These are phyloP conservation scores for Poa pratensis DNA, from an alignment of 176 grass and related monocot species.

Conservation along the genomic window DNA sequence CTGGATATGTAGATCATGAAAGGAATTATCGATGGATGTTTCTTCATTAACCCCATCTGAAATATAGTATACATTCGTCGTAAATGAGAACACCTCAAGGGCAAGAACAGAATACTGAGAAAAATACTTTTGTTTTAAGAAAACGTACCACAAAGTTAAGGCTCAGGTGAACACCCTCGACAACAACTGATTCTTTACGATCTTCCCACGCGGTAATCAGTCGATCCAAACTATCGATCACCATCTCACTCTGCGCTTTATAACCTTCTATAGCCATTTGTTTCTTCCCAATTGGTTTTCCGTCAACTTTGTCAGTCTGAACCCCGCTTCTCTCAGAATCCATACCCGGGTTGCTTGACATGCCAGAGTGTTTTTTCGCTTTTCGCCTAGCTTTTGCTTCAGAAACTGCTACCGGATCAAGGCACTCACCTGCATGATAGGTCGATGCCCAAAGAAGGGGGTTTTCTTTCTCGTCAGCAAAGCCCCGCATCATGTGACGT, in stretches of 20 bases:
- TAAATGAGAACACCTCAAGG: not conserved
- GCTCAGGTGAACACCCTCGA: conserved; percentile 95
- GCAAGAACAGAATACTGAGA: not conserved
- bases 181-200: conserved; percentile 81
- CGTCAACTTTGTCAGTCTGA: conserved; percentile 45
- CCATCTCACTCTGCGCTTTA: conserved; percentile 97
- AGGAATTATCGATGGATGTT: conserved; percentile 91
- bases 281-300: conserved; percentile 70
- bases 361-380: conserved; percentile 64
- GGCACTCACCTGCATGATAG: conserved; percentile 92
- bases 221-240: conserved; percentile 91
- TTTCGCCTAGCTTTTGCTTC: conserved; percentile 77
- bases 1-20: conserved; percentile 94
- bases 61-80: not conserved
- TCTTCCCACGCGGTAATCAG: conserved; percentile 89
- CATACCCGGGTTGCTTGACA: conserved; percentile 34
- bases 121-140: conserved; percentile 23
- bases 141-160: conserved; percentile 96
- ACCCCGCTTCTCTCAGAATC: conserved; percentile 43
- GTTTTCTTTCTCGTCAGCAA: conserved; percentile 87
- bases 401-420: conserved; percentile 80
- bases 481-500: conserved; percentile 97
- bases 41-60: conserved; percentile 97
- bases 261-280: conserved; percentile 95
- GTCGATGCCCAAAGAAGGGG: conserved; percentile 98